Conservation (phyloP, 1,284 basidiomycete genomes). For the Stereum hirsutum region DNA sequence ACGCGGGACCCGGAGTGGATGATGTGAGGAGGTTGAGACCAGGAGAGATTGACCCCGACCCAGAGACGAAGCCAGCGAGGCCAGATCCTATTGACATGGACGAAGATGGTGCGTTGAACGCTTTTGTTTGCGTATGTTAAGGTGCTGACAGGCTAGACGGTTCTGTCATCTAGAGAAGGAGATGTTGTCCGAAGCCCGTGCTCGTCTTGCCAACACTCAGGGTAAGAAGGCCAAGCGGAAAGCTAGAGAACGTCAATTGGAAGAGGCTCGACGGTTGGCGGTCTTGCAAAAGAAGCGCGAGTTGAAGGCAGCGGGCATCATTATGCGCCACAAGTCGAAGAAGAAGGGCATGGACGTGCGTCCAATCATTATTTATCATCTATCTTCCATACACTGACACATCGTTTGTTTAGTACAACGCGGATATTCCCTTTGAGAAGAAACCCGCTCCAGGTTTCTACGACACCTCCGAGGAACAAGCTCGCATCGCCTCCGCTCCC, state of each 20-base stretch:
- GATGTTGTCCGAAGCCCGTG: slow-evolving; percentile 98
- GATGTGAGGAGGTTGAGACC: slow-evolving; percentile 86
- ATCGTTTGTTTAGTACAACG: slow-evolving; percentile 68
- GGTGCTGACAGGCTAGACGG: too few relatives aligned
- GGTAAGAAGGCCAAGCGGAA: slow-evolving; percentile 99
- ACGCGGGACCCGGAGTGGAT: slow-evolving; percentile 83
- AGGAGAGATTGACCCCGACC: slow-evolving; percentile 98
- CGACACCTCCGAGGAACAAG: slow-evolving; percentile 91
- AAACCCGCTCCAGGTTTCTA: slow-evolving; percentile 94
- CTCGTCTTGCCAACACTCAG: slow-evolving; percentile 97
- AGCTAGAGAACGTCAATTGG: slow-evolving; percentile 91
- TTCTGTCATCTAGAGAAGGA: slow-evolving; percentile 85
- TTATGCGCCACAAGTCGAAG: slow-evolving; percentile 88
- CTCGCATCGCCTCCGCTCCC: slow-evolving; percentile 81
- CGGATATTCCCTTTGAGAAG: slow-evolving; percentile 99
- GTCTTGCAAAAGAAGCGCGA: slow-evolving; percentile 98
- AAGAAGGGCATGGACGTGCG: slow-evolving; percentile 94
- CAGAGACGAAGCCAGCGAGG: slow-evolving; percentile 95
- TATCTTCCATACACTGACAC: slow-evolving; percentile 1
- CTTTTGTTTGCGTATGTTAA: too few relatives aligned
- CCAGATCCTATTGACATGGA: slow-evolving; percentile 99
- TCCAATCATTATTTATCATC: slow-evolving; percentile 10
- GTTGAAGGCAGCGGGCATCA: slow-evolving; percentile 95
- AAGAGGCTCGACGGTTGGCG: slow-evolving; percentile 91
- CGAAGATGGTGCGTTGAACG: slow-evolving; percentile 71